Conservation (phyloP, 345 rosid genomes). For the Eutrema yunnanense region DNA sequence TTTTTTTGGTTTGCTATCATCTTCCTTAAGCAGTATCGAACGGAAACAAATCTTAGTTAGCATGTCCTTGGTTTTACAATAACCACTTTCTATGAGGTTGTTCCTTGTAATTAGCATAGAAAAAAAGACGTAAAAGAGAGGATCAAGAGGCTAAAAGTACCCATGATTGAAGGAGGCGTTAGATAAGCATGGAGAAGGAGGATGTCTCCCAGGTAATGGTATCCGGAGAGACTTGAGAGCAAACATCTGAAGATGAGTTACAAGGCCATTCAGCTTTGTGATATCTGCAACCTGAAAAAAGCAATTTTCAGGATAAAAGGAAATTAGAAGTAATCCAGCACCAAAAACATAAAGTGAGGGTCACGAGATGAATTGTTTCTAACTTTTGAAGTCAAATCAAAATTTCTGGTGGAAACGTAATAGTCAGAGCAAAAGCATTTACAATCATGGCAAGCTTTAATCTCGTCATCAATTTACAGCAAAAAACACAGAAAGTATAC, state of each 20-base stretch:
- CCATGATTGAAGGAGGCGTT: conserved; percentile 34
- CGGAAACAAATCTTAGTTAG: not conserved
- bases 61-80: not conserved
- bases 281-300: conserved; percentile 69
- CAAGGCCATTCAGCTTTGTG: conserved; percentile 73
- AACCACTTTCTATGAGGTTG: no score
- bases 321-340: not conserved
- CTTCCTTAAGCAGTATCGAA: not conserved
- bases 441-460: not conserved
- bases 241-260: conserved; percentile 89
- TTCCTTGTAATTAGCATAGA: no score
- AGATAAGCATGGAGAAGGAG: conserved; percentile 59
- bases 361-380: not conserved
- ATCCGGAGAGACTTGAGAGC: conserved; percentile 66
- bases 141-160: conserved; percentile 27
- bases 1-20: not conserved
- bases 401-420: not conserved
- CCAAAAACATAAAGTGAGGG: not conserved
- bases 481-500: conserved; percentile 22
- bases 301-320: not conserved
- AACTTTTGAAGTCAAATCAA: no score
- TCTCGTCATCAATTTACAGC: not conserved
- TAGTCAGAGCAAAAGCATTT: not conserved
- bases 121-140: no score
- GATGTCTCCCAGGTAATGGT: conserved; percentile 88